Evolutionary conservation across 2,329 filamentous ascomycete genomes (phyloP).

Genomic region (Clonostachys solani): DNA sequence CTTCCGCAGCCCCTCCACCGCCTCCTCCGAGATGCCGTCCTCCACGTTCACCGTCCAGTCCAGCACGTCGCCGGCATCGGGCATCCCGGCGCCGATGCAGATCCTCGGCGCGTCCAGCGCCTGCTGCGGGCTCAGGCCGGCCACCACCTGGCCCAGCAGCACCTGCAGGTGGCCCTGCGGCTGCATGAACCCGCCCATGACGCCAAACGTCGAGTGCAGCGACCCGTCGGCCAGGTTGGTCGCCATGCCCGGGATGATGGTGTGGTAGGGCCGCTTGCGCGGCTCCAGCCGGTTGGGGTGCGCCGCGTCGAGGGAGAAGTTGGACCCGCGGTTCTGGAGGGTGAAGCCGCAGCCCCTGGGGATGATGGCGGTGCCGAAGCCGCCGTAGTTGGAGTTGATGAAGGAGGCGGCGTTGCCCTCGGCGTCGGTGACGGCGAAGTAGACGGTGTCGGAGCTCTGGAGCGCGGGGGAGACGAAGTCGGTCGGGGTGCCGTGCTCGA

Average conservation of each 20-base stretch:
- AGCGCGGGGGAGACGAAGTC: conserved; percentile 64
- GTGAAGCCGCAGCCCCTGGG: conserved; percentile 86
- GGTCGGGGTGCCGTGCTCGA: conserved; percentile 58
- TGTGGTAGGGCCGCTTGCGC: conserved; percentile 90
- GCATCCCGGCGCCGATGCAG: conserved; percentile 75
- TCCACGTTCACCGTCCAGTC: conserved; percentile 73
- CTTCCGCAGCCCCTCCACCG: conserved; percentile 60
- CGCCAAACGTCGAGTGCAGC: conserved; percentile 83
- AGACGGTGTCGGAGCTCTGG: conserved; percentile 87
- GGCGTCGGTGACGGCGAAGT: conserved; percentile 80
- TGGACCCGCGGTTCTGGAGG: conserved; percentile 87
- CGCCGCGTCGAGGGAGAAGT: conserved; percentile 66
- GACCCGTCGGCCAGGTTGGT: conserved; percentile 72
- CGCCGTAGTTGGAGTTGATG: conserved; percentile 92
- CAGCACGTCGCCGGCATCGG: conserved; percentile 51
- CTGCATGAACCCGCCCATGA: conserved; percentile 99
- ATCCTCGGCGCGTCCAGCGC: conserved; percentile 89
- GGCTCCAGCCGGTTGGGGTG: conserved; percentile 82
- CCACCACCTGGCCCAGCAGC: conserved; percentile 82
- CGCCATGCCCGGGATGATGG: conserved; percentile 90
- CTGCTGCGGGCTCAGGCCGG: conserved; percentile 76
- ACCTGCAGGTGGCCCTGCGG: conserved; percentile 96
- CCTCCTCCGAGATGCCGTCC: conserved; percentile 70
- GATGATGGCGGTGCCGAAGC: conserved; percentile 84
- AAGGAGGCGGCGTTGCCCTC: conserved; percentile 90